phyloP scores from a whole-genome alignment of 257 asterid species.

The Rhazya stricta region DNA sequence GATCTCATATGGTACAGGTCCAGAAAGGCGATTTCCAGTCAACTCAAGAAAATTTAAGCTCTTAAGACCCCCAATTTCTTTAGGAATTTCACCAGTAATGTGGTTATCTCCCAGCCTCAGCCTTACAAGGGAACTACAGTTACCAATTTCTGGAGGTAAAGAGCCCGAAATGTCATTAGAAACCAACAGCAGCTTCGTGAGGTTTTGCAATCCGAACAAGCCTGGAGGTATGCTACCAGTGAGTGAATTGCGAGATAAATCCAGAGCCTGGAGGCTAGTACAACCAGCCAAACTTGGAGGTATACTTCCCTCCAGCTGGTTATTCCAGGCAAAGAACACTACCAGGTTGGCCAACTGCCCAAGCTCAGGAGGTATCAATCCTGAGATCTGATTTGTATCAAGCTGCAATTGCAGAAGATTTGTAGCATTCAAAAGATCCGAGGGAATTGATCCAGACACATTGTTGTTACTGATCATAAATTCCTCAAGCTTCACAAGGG shows the following conservation, averaged over 20 bases:
- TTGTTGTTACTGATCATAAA: constrained; percentile 46
- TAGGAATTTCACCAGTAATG: constrained; percentile 35
- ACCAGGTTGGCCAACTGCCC: constrained; percentile 35
- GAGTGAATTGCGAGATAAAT: constrained; percentile 43
- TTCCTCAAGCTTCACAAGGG: constrained; percentile 36
- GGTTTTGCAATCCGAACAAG: constrained; percentile 35
- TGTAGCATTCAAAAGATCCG: constrained; percentile 29
- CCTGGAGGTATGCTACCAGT: constrained; percentile 41
- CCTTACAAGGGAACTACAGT: constrained; percentile 40
- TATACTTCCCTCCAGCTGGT: constrained; percentile 44
- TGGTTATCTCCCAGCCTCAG: constrained; percentile 40
- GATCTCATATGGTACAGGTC: constrained; percentile 38
- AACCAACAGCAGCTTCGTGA: constrained; percentile 41
- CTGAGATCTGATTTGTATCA: constrained; percentile 43
- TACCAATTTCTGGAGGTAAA: constrained; percentile 34
- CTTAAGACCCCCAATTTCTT: constrained; percentile 34
- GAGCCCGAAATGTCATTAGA: constrained; percentile 43
- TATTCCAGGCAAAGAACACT: constrained; percentile 46
- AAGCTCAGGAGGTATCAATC: constrained; percentile 41
- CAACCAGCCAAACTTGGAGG: constrained; percentile 42
- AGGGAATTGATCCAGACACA: constrained; percentile 40
- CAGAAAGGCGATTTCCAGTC: constrained; percentile 38
- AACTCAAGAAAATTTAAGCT: constrained; percentile 41
- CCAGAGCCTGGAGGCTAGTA: constrained; percentile 34
- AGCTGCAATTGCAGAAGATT: constrained; percentile 38